Percentiles rank a stretch among this genome's conserved stretches.
Evolutionary conservation across 108 stramenopile genomes (phyloP).

Genomic region (Fragilariopsis cylindrus): DNA sequence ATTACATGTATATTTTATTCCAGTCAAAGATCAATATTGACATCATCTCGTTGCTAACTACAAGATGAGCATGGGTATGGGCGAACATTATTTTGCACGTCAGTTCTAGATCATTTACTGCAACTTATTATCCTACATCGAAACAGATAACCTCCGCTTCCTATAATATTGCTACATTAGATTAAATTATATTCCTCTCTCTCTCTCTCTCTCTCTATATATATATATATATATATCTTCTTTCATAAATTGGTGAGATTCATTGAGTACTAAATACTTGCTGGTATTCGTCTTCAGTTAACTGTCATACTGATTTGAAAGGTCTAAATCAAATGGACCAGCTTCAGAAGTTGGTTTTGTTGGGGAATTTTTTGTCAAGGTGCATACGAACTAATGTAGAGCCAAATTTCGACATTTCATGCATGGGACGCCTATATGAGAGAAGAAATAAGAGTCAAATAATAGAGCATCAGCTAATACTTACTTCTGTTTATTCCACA

Average conservation of each 20-base stretch:
- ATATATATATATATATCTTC: slow-evolving; percentile 23
- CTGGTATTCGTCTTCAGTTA: slow-evolving; percentile 40
- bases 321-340: too few species aligned
- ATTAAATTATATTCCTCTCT: slow-evolving; percentile 24
- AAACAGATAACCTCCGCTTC: too few species aligned
- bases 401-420: too few species aligned
- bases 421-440: too few species aligned
- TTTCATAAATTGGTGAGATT: slow-evolving; percentile 43
- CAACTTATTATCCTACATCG: not conserved
- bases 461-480: too few species aligned
- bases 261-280: slow-evolving; percentile 19
- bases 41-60: not conserved
- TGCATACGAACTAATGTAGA: too few species aligned
- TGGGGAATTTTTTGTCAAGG: too few species aligned
- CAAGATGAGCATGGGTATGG: too few species aligned
- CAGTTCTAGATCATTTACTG: not conserved
- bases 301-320: too few species aligned
- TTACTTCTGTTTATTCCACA: too few species aligned
- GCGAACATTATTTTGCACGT: not conserved
- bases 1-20: not conserved
- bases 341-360: too few species aligned
- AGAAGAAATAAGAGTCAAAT: too few species aligned
- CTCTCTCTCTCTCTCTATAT: slow-evolving; percentile 5
- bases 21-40: slow-evolving; percentile 10
- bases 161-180: not conserved